phyloP scores from a whole-genome alignment of 2,329 filamentous ascomycete genomes.

The Calonectria crousiana region DNA sequence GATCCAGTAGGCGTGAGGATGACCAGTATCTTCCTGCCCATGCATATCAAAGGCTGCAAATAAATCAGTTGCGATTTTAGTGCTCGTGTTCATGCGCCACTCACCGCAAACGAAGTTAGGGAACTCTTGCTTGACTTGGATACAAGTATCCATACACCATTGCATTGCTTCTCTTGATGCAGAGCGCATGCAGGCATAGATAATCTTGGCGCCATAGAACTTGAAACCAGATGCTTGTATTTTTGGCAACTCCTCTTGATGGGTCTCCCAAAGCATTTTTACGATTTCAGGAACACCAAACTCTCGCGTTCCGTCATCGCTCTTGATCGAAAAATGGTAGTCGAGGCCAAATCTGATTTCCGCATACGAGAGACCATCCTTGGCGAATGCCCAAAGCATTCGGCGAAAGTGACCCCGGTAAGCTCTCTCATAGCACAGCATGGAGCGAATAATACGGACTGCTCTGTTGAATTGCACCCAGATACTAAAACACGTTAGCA shows the following conservation, averaged over 20 bases:
- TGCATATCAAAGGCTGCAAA: not conserved
- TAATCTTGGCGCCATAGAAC: not conserved
- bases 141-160: slow-evolving; percentile 3
- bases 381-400: not conserved
- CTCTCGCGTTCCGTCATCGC: not conserved
- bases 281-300: not conserved
- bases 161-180: not conserved
- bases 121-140: not conserved
- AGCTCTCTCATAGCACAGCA: not conserved
- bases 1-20: not conserved
- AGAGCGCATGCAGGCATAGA: not conserved
- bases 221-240: not conserved
- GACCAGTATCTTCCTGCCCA: not conserved
- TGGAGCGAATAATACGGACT: not conserved
- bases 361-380: not conserved
- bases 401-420: not conserved
- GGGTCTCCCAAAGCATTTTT: not conserved
- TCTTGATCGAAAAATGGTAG: not conserved
- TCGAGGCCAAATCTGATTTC: slow-evolving; percentile 3
- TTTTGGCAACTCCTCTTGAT: not conserved
- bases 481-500: not conserved
- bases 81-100: not conserved
- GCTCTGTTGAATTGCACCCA: not conserved
- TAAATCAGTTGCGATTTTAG: too few relatives aligned
- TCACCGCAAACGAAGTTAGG: not conserved